phyloP scores from a whole-genome alignment of 2,329 filamentous ascomycete genomes.

The Stagonosporopsis cucurbitacearum region DNA sequence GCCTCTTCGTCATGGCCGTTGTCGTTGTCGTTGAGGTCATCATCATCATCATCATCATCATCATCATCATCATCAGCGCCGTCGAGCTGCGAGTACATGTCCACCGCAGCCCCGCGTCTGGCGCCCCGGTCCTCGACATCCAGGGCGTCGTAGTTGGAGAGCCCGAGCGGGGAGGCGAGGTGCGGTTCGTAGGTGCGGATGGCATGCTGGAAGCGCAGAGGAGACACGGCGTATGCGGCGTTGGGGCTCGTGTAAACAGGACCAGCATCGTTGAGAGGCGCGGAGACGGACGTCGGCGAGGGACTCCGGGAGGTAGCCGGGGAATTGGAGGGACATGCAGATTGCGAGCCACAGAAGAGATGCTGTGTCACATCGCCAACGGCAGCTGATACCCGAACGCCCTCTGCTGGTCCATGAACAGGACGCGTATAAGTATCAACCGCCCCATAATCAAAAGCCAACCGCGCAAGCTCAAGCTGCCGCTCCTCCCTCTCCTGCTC shows the following conservation, averaged over 20 bases:
- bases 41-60: neutral
- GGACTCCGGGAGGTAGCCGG: constrained; percentile 27
- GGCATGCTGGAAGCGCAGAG: constrained; percentile 25
- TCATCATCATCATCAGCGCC: constrained; percentile 23
- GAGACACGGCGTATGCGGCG: constrained; percentile 37
- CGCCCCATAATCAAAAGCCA: constrained; percentile 41
- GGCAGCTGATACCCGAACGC: constrained; percentile 24
- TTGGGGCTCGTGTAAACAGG: constrained; percentile 38
- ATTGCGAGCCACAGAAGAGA: constrained; percentile 25
- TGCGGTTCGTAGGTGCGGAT: constrained; percentile 41
- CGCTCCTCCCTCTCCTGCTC: constrained; percentile 42
- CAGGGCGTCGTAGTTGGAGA: constrained; percentile 54
- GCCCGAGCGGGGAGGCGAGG: constrained; percentile 48
- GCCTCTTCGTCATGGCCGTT: constrained; percentile 29
- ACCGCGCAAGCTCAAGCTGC: constrained; percentile 40
- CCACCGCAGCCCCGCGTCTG: constrained; percentile 26
- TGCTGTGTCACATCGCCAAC: constrained; percentile 23
- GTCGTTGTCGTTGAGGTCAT: too few species aligned
- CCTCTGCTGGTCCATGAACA: constrained; percentile 21
- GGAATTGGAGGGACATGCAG: constrained; percentile 23
- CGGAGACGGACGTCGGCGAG: constrained; percentile 25
- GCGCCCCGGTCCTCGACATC: constrained; percentile 38
- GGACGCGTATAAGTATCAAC: constrained; percentile 43
- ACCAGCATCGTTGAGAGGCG: constrained; percentile 7
- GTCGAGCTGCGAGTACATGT: constrained; percentile 41